Evolutionary conservation across 306 rosid genomes (phyloP), one percentile per base, ranked within the genome.

Genomic region (Dalbergia oliveri): DNA sequence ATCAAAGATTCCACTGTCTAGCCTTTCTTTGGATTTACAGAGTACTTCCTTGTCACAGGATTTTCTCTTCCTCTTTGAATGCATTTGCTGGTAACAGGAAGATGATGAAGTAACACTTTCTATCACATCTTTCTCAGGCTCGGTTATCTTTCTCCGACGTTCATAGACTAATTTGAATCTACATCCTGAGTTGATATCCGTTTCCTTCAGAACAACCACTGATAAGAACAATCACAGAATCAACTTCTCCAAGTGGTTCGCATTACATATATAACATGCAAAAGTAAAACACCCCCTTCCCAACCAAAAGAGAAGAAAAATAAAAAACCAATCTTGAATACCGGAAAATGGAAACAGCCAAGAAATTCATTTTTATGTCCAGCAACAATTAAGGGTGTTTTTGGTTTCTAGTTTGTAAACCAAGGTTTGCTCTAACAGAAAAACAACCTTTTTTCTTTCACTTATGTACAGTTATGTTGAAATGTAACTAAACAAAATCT

Each of bases 1-100:
- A 26, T 78, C 89, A 73, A 93, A 93, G 15, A 62, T 75, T 78
- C 81, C 79, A 69, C 93, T 90, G 67, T 80, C 75, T 18, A 93
- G 86, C 79, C 58, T 85, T 66, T 72, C 76, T 56, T 66, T 83
- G 41, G 71, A 67, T 33, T 23, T 59, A 54, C 82, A 61, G 35
- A 62, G 79, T 49, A 54, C 79, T 76, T 73, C 69, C 75, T 78
- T 10, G 39, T 62, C 14, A 18, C 26, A 31, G 69, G 31, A 26
- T 58, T 75, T 83, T 81, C 84, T 86, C 54, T 37, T 84, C 44
- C 86, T 82, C 44, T 58, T 77, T 19, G 91, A 75, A 49, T 88
- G 84, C 63, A 37, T 16, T 16, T 66, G 69, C 31, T 81, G 79
- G 58, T 12, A 18, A 21, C 53, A 75, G 7, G 66, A 60, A 44